Conservation (phyloP, 2,329 filamentous ascomycete genomes). For the Fusarium palustre region DNA sequence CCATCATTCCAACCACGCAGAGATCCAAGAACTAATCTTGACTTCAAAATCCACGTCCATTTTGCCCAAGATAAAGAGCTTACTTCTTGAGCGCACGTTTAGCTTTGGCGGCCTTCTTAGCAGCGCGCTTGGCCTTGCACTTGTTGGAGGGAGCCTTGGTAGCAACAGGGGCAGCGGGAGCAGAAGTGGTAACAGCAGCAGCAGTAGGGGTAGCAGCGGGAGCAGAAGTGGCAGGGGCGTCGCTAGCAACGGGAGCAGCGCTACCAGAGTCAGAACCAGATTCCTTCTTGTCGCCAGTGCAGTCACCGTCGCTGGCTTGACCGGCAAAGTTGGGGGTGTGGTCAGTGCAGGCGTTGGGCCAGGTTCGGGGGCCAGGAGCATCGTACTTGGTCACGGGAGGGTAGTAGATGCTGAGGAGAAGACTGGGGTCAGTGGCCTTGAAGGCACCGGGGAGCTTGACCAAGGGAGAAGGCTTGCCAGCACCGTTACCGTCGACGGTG, state of each 20-base stretch:
- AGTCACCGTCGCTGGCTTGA: conserved; percentile 52
- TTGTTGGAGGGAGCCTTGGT: conserved; percentile 32
- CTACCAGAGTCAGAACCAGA: conserved; percentile 39
- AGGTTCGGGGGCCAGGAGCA: conserved; percentile 50
- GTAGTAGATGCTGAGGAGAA: conserved; percentile 53
- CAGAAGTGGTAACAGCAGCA: conserved; percentile 23
- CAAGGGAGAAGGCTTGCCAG: conserved; percentile 44
- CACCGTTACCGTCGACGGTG: conserved; percentile 49
- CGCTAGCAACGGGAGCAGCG: conserved; percentile 16
- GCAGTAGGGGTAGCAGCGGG: conserved; percentile 14
- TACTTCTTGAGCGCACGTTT: conserved; percentile 22
- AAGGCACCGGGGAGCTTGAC: conserved; percentile 52
- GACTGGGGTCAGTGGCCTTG: conserved; percentile 50
- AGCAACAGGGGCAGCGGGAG: conserved; percentile 31
- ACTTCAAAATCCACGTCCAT: conserved; percentile 1
- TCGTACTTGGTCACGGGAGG: conserved; percentile 50
- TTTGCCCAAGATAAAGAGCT: background rate
- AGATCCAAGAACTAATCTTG: conserved; percentile 10
- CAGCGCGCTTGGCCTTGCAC: conserved; percentile 42
- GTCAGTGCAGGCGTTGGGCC: conserved; percentile 53
- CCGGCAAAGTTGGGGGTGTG: conserved; percentile 54
- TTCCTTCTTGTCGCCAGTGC: conserved; percentile 47
- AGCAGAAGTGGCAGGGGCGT: conserved; percentile 5
- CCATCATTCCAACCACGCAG: conserved; percentile 30
- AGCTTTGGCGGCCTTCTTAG: conserved; percentile 21